Evolutionary conservation across 148 eudicot genomes (phyloP).

Genomic region (Pharnaceum exiguum): DNA sequence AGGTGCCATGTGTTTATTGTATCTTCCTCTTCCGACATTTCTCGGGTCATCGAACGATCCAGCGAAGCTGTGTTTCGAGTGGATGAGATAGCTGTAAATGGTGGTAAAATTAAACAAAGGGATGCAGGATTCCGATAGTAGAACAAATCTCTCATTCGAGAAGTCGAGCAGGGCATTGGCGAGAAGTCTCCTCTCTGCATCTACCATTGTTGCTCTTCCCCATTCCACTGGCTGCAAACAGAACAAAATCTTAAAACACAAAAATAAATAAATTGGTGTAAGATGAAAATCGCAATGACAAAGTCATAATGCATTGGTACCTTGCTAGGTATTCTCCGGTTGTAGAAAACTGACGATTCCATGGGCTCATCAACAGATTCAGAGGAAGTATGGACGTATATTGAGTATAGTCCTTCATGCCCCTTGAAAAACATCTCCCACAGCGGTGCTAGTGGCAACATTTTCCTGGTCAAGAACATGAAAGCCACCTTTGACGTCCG

Average conservation of each 20-base stretch:
- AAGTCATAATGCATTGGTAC: constrained; percentile 15
- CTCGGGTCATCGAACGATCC: constrained; percentile 40
- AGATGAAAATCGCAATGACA: background rate
- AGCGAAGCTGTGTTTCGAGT: constrained; percentile 33
- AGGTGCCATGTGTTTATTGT: constrained; percentile 37
- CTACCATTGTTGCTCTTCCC: constrained; percentile 44
- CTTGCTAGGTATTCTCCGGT: constrained; percentile 69
- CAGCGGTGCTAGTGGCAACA: constrained; percentile 47
- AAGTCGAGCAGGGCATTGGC: constrained; percentile 53
- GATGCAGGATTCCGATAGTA: constrained; percentile 62
- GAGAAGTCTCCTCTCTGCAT: constrained; percentile 47
- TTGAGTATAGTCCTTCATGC: constrained; percentile 46
- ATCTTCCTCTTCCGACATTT: constrained; percentile 39
- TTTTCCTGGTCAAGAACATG: constrained; percentile 60
- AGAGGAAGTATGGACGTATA: constrained; percentile 57
- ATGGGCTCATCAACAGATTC: constrained; percentile 20
- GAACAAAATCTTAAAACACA: background rate
- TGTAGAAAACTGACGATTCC: constrained; percentile 41
- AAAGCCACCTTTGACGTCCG: constrained; percentile 61
- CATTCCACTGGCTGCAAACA: constrained; percentile 36
- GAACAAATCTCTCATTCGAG: constrained; percentile 43
- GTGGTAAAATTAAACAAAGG: constrained; percentile 57
- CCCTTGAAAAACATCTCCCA: constrained; percentile 83
- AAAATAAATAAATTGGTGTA: background rate
- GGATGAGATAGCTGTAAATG: constrained; percentile 42